Conservation (phyloP, 805 yeast genomes). For the Wickerhamomyces strasburgensis region DNA sequence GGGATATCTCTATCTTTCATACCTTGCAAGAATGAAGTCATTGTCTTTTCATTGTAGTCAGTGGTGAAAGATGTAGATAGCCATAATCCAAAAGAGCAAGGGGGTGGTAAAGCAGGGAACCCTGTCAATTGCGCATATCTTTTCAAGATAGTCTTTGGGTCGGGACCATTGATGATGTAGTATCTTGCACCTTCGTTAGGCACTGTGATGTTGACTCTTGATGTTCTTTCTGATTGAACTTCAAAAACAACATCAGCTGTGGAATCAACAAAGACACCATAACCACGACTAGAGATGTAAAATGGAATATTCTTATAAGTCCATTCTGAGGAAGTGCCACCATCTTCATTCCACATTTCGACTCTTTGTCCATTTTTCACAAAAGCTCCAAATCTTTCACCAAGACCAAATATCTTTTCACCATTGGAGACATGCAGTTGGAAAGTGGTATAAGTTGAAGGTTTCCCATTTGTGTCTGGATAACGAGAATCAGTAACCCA, state of each 20-base stretch:
- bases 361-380: conserved; percentile 23
- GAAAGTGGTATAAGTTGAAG: conserved; percentile 14
- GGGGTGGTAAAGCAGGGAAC: conserved; percentile 20
- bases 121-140: conserved; percentile 22
- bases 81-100: conserved; percentile 24
- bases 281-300: conserved; percentile 19
- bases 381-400: conserved; percentile 23
- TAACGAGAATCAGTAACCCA: conserved; percentile 18
- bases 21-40: conserved; percentile 18
- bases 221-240: conserved; percentile 21
- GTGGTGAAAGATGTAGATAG: conserved; percentile 22
- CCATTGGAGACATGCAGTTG: conserved; percentile 21
- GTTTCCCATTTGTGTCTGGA: conserved; percentile 6
- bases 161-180: conserved; percentile 21
- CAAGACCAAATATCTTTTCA: conserved; percentile 21
- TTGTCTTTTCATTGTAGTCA: conserved; percentile 20
- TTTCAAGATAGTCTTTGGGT: conserved; percentile 19
- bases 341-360: conserved; percentile 23
- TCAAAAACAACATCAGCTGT: conserved; percentile 17
- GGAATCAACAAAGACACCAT: conserved; percentile 21
- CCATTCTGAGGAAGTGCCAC: conserved; percentile 22
- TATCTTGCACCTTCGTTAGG: conserved; percentile 21
- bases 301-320: conserved; percentile 22
- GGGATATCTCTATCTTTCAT: conserved; percentile 23
- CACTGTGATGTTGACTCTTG: conserved; percentile 18